Base-by-base conservation (phyloP, 352 stramenopile species). In the Phytophthora megakarya region DNA sequence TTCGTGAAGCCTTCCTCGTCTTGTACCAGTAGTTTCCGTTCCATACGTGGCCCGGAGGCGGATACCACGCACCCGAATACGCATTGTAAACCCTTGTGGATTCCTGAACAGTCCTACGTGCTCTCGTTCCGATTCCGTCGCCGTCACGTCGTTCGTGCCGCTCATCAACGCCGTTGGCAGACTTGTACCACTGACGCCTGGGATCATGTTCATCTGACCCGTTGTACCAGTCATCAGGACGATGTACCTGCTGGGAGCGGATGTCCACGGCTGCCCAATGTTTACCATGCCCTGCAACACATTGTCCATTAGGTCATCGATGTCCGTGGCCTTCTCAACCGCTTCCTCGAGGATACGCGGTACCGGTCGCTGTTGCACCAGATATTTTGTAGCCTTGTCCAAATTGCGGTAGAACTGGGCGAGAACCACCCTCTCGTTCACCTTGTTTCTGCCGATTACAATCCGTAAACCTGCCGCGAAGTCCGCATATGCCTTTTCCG, bases 331-430 rank as follows among this genome's bases (percentile, higher is more conserved):
- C 13, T 45, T 51, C 18, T 46, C 40, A 3, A 61, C 52, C 2
- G 52, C 52, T 28, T 61, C 30, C 19, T 61, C 19, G 3, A 52
- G 15, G 0, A 42, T 46, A 0, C 12, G 2, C 1, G 52, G 42
- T 5, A 19, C 6, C 1, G 51, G 37, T 1, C 22, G 18, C 21
- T 52, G 52, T 19, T 39, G 30, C 10, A 52, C 42, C 8, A 52
- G 15, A 19, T 28, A 18, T 26, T 30, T 10, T 1, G 30, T 47
- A 3, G 52, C 52, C 40, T 46, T 51, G 9, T 46, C 32, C 21
- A 61, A 3, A 9, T 28, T 13, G 1, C 30, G 7, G 53, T 62
- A 52, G 22, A 62, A 54, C 43, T 62, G 53, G 3, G 6, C 21
- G 0, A 62, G 15, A 13, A 62, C 13, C 10, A 35, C 22, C 0